Evolutionary conservation across 1,139 yeast species (phyloP).

Genomic region (Yamadazyma spencermartinsiae): DNA sequence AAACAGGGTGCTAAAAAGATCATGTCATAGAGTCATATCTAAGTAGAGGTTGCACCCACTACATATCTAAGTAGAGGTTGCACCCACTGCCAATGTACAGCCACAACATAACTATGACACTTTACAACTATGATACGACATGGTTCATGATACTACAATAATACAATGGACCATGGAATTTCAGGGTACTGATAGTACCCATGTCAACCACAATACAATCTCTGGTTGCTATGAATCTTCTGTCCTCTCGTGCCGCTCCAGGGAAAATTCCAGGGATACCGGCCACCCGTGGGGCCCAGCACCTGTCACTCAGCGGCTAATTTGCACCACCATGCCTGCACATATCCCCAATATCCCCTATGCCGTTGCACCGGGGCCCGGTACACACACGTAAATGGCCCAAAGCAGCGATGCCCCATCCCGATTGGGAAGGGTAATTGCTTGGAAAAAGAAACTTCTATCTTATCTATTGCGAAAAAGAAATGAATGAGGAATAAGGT

Average conservation of each 20-base stretch:
- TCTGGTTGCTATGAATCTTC: neutral
- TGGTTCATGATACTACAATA: neutral
- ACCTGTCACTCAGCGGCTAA: too few relatives aligned
- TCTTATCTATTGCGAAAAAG: conserved; percentile 1
- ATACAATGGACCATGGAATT: too few relatives aligned
- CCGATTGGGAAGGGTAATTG: conserved; percentile 1
- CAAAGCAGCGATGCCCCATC: neutral
- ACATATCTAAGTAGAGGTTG: too few relatives aligned
- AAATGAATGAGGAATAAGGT: neutral
- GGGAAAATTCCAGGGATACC: too few relatives aligned
- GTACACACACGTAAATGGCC: neutral
- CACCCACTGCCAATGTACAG: too few relatives aligned
- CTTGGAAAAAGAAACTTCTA: neutral
- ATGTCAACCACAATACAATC: neutral
- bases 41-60: too few relatives aligned
- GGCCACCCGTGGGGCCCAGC: conserved; percentile 1
- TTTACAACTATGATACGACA: too few relatives aligned
- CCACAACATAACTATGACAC: too few relatives aligned
- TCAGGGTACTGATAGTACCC: neutral
- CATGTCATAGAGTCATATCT: neutral
- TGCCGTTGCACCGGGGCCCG: neutral
- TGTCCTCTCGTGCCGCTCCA: too few relatives aligned
- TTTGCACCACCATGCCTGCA: neutral
- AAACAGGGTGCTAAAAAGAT: neutral
- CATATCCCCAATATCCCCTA: neutral